Evolutionary conservation across 495 filamentous ascomycete species (phyloP).

Genomic region (Hyaloscypha variabilis): DNA sequence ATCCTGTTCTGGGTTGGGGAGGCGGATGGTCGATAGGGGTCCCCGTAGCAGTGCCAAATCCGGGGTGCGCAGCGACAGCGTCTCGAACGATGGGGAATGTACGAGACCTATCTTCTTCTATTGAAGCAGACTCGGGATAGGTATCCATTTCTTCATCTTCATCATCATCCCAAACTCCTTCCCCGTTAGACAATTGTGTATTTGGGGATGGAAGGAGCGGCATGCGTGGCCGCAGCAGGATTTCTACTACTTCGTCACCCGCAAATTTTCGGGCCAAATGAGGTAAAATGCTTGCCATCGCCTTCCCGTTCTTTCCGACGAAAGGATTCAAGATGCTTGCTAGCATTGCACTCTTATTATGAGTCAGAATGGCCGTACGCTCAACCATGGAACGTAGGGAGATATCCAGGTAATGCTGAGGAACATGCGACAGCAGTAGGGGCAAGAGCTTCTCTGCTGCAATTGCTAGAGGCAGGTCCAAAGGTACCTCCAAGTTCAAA

Average conservation of each 20-base stretch:
- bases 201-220: slow-evolving; percentile 43
- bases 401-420: slow-evolving; percentile 60
- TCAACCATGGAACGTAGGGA: slow-evolving; percentile 73
- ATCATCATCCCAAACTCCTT: slow-evolving; percentile 16
- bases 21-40: neutral
- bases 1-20: neutral
- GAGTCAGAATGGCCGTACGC: slow-evolving; percentile 71
- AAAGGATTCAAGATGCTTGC: slow-evolving; percentile 80
- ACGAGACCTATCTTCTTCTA: neutral
- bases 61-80: neutral
- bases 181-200: slow-evolving; percentile 29
- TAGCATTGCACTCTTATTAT: slow-evolving; percentile 68
- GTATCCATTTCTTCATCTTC: slow-evolving; percentile 22
- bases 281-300: slow-evolving; percentile 72
- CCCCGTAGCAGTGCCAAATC: neutral
- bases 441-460: slow-evolving; percentile 66
- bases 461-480: neutral
- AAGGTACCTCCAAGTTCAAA: neutral
- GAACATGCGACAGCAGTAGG: slow-evolving; percentile 58
- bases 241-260: slow-evolving; percentile 66
- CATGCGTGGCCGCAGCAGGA: slow-evolving; percentile 69
- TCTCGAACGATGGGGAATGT: neutral
- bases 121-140: neutral
- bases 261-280: slow-evolving; percentile 66
- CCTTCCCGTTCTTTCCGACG: slow-evolving; percentile 56